Conservation (phyloP, 2,329 filamentous ascomycete genomes). For the Diaporthe sp. region DNA sequence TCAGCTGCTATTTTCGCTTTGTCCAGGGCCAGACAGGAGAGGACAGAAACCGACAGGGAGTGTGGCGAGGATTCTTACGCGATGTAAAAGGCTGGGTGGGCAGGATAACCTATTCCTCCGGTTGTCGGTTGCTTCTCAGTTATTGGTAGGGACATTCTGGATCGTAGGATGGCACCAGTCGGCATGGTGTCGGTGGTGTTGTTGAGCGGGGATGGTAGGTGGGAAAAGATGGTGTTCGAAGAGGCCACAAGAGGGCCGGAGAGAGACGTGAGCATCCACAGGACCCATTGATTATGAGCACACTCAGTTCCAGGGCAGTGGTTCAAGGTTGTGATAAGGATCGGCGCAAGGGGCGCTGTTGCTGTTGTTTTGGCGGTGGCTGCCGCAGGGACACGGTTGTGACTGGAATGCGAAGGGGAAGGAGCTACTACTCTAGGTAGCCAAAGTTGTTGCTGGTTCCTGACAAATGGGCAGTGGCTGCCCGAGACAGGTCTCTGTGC, state of each 20-base stretch:
- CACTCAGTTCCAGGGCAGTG: not conserved
- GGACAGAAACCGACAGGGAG: not conserved
- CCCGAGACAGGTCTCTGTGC: slow-evolving; percentile 25
- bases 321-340: slow-evolving; percentile 14
- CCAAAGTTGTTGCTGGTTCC: not conserved
- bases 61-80: slow-evolving; percentile 1
- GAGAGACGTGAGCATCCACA: not conserved
- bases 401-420: slow-evolving; percentile 22
- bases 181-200: slow-evolving; percentile 18
- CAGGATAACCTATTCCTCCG: not conserved
- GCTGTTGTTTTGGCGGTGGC: slow-evolving; percentile 2
- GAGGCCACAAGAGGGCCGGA: not conserved
- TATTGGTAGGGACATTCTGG: slow-evolving; percentile 39
- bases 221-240: not conserved
- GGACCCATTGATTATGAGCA: not conserved
- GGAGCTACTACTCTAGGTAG: not conserved
- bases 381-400: not conserved
- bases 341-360: not conserved
- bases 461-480: not conserved
- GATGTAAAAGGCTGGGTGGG: slow-evolving; percentile 40
- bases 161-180: slow-evolving; percentile 18
- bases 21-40: not conserved
- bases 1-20: not conserved
- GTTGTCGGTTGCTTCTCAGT: slow-evolving; percentile 34
- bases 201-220: not conserved